A percentile compares a stretch with the other conserved stretches of the same genome.
phyloP scores from a whole-genome alignment of 352 stramenopile genomes.

The Pseudoperonospora humuli region DNA sequence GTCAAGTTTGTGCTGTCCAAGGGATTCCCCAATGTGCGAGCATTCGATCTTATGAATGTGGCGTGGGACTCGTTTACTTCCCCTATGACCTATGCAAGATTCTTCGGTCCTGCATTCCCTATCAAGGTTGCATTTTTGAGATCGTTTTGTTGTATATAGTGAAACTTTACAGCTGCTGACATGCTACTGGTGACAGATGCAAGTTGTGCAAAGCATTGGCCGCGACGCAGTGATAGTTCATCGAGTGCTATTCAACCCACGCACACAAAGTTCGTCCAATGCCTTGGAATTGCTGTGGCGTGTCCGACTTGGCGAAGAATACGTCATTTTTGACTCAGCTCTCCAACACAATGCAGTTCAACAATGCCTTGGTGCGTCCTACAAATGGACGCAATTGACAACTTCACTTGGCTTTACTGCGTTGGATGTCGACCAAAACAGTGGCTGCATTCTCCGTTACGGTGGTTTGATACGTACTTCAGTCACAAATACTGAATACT shows the following conservation, averaged over 20 bases:
- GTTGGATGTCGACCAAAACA: slow-evolving; percentile 2
- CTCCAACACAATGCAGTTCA: slow-evolving; percentile 50
- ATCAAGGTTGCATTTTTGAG: slow-evolving; percentile 18
- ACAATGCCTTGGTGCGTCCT: slow-evolving; percentile 35
- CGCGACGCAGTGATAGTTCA: slow-evolving; percentile 46
- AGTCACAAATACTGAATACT: slow-evolving; percentile 37
- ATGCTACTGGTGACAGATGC: slow-evolving; percentile 14
- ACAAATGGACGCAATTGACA: slow-evolving; percentile 44
- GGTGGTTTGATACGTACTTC: slow-evolving; percentile 41
- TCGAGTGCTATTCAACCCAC: slow-evolving; percentile 47
- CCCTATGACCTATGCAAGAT: slow-evolving; percentile 26
- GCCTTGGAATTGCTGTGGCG: slow-evolving; percentile 49
- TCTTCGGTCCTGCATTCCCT: slow-evolving; percentile 32
- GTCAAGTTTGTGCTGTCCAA: slow-evolving; percentile 46
- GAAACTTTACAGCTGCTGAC: background rate
- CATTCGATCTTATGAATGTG: slow-evolving; percentile 29
- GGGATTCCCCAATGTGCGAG: slow-evolving; percentile 26
- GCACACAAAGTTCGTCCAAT: slow-evolving; percentile 42
- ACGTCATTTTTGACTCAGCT: slow-evolving; percentile 46
- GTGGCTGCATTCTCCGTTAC: slow-evolving; percentile 39
- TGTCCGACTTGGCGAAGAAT: slow-evolving; percentile 34
- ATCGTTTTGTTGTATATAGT: background rate
- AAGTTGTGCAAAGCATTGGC: slow-evolving; percentile 48
- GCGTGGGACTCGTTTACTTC: slow-evolving; percentile 28
- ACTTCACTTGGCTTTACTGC: slow-evolving; percentile 42